Conservation (phyloP, 208 protist genomes). For the Acanthamoeba lenticulata region DNA sequence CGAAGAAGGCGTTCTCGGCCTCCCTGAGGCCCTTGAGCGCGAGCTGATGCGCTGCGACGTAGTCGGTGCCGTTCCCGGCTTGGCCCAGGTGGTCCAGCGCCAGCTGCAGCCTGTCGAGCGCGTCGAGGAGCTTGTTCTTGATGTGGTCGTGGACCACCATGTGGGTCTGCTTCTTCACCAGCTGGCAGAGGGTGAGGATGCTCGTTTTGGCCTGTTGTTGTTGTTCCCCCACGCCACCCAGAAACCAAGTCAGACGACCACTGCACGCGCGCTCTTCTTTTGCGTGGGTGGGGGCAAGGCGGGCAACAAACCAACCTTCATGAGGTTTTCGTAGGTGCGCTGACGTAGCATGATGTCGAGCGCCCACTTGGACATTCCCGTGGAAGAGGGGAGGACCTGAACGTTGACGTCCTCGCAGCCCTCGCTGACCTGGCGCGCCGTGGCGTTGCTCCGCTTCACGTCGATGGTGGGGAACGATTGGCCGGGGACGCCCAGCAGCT, state of each 20-base stretch:
- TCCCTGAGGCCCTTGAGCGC: constrained; percentile 51
- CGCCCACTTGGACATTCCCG: constrained; percentile 35
- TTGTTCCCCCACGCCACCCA: too few species aligned
- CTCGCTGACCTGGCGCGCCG: not conserved
- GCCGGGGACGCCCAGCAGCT: constrained; percentile 70
- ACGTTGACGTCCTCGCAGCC: not conserved
- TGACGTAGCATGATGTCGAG: constrained; percentile 60
- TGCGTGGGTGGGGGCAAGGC: too few species aligned
- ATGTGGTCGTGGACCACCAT: constrained; percentile 81
- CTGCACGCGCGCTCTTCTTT: too few species aligned
- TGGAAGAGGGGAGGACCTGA: not conserved
- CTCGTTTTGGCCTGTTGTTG: constrained; percentile 48
- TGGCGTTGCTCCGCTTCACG: not conserved
- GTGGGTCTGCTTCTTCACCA: constrained; percentile 77
- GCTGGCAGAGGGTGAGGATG: constrained; percentile 62
- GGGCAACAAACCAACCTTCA: too few species aligned
- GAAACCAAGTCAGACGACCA: too few species aligned
- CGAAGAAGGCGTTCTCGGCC: constrained; percentile 83
- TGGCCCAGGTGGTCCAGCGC: constrained; percentile 17
- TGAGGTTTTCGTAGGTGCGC: constrained; percentile 62
- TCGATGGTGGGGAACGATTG: not conserved
- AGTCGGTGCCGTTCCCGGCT: not conserved
- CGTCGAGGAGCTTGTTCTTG: constrained; percentile 22
- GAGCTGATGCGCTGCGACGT: not conserved
- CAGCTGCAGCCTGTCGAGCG: constrained; percentile 20